Percentiles rank a stretch among this genome's conserved stretches.
These are phyloP conservation scores for Linum tenue DNA, from an alignment of 345 rosid species.

Conservation along the genomic window DNA sequence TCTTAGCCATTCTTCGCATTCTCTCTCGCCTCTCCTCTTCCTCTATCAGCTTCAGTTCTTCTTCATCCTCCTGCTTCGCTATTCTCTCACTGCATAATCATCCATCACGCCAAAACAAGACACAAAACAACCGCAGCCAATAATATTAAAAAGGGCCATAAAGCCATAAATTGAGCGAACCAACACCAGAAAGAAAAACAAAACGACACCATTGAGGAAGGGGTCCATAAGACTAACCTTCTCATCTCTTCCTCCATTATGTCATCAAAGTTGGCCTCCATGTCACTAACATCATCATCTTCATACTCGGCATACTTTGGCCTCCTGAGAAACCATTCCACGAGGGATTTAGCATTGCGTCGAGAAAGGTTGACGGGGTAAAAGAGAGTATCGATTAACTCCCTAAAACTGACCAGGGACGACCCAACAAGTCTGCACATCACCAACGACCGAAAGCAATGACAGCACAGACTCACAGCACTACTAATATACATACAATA, in stretches of 20 bases:
- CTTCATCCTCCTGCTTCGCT: constrained; percentile 64
- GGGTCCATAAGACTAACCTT: constrained; percentile 40
- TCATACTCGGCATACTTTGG: constrained; percentile 25
- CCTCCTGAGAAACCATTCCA: constrained; percentile 24
- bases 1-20: constrained; percentile 32
- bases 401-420: no score
- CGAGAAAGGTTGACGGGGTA: no score
- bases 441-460: no score
- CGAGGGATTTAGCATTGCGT: background rate
- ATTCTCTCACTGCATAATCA: constrained; percentile 42
- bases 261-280: constrained; percentile 85
- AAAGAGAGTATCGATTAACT: no score
- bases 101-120: background rate
- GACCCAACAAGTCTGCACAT: no score
- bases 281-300: constrained; percentile 37
- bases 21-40: constrained; percentile 61
- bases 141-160: no score
- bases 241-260: constrained; percentile 59
- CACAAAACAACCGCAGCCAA: background rate
- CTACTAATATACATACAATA: no score
- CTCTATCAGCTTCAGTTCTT: constrained; percentile 40
- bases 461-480: no score
- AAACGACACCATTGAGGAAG: no score
- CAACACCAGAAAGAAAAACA: no score
- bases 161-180: no score